A percentile compares a stretch with the other conserved stretches of the same genome.
These are phyloP conservation scores for Teratosphaeria pseudoeucalypti DNA, from an alignment of 2,329 filamentous ascomycete genomes.

Conservation along the genomic window DNA sequence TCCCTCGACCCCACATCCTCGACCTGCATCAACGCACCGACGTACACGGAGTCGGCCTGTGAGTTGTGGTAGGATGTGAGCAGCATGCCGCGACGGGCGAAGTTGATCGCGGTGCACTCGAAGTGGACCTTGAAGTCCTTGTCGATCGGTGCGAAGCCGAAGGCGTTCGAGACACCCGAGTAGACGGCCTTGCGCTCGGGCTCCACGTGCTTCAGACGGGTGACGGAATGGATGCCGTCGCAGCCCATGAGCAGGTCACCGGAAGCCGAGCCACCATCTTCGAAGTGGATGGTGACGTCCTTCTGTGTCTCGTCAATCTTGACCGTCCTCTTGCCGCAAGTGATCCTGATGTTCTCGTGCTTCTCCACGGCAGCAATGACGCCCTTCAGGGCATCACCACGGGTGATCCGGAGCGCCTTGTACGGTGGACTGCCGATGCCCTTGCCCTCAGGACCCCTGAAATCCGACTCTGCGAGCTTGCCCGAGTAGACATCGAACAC, in stretches of 20 bases:
- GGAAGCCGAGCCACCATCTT: slow-evolving; percentile 24
- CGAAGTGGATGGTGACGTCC: slow-evolving; percentile 27
- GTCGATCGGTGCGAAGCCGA: slow-evolving; percentile 33
- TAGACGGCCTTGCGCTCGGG: slow-evolving; percentile 33
- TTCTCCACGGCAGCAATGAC: slow-evolving; percentile 32
- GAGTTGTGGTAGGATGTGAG: slow-evolving; percentile 32
- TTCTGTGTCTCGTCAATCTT: slow-evolving; percentile 29
- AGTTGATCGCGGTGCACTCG: slow-evolving; percentile 35
- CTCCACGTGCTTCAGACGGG: slow-evolving; percentile 35
- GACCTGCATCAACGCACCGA: slow-evolving; percentile 36
- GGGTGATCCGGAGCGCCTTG: slow-evolving; percentile 34
- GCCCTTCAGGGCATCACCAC: slow-evolving; percentile 34
- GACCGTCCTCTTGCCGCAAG: slow-evolving; percentile 33
- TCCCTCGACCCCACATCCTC: slow-evolving; percentile 33
- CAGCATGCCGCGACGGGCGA: slow-evolving; percentile 35
- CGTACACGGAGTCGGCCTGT: slow-evolving; percentile 30
- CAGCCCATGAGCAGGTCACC: slow-evolving; percentile 28
- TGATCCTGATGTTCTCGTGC: slow-evolving; percentile 31
- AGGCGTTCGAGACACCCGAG: slow-evolving; percentile 37
- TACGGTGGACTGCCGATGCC: slow-evolving; percentile 36
- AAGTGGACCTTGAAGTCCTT: slow-evolving; percentile 30
- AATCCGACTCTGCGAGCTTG: slow-evolving; percentile 34
- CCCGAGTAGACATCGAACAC: slow-evolving; percentile 36
- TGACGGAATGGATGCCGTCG: slow-evolving; percentile 30
- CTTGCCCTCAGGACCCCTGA: slow-evolving; percentile 32